A percentile compares a stretch with the other conserved stretches of the same genome.
phyloP scores from a whole-genome alignment of 192 early-diverging fungal genomes.

The Coemansia erecta region DNA sequence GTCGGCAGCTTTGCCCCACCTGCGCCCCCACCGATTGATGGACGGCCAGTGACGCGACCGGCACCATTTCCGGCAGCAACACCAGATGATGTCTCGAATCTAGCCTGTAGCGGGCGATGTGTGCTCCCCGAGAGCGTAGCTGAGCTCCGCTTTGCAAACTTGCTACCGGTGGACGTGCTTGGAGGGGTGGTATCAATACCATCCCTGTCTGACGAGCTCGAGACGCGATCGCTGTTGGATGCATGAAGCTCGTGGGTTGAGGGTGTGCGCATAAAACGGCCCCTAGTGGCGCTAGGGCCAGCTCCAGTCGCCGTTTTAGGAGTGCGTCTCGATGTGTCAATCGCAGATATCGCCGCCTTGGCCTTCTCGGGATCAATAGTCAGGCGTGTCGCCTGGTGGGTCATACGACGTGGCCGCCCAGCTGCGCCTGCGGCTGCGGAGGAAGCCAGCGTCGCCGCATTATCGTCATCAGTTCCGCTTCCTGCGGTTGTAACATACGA shows the following conservation, averaged over 20 bases:
- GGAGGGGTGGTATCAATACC: slow-evolving; percentile 9
- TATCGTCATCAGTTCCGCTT: slow-evolving; percentile 21
- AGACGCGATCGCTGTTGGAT: slow-evolving; percentile 11
- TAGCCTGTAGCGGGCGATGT: slow-evolving; percentile 47
- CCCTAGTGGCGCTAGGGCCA: slow-evolving; percentile 20
- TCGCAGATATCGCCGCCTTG: slow-evolving; percentile 15
- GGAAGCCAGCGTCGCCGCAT: slow-evolving; percentile 27
- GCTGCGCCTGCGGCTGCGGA: slow-evolving; percentile 47
- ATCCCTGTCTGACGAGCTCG: slow-evolving; percentile 34
- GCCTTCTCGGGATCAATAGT: slow-evolving; percentile 46
- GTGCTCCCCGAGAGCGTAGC: slow-evolving; percentile 7
- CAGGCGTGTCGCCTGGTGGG: slow-evolving; percentile 46
- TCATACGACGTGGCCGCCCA: slow-evolving; percentile 50
- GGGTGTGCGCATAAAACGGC: slow-evolving; percentile 33
- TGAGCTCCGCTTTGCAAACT: slow-evolving; percentile 14
- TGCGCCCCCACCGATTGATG: slow-evolving; percentile 13
- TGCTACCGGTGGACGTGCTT: slow-evolving; percentile 4
- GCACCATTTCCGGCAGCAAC: slow-evolving; percentile 4
- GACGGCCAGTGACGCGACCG: slow-evolving; percentile 21
- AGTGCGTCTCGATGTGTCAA: slow-evolving; percentile 9
- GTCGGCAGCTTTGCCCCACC: slow-evolving; percentile 33
- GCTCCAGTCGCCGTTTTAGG: slow-evolving; percentile 38
- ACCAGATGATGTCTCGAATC: slow-evolving; percentile 31
- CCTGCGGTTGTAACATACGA: slow-evolving; percentile 5
- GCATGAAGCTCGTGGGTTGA: slow-evolving; percentile 17